Percentiles rank a stretch among this genome's conserved stretches.
phyloP scores from a whole-genome alignment of 139 green algal species.

The Tetraselmis chui region DNA sequence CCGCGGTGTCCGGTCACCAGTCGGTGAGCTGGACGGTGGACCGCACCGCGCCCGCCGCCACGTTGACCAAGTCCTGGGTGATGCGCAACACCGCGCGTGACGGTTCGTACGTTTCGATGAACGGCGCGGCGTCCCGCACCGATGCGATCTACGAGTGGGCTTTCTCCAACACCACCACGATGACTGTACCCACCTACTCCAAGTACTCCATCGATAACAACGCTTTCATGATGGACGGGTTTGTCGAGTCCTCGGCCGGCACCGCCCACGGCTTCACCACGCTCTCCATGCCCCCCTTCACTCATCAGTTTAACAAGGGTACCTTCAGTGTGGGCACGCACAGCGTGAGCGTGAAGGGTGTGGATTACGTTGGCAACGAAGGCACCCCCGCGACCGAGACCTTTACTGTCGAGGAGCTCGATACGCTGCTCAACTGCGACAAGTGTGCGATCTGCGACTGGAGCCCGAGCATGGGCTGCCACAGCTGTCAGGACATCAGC shows the following conservation, averaged over 20 bases:
- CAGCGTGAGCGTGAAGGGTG: not conserved
- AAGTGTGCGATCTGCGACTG: not conserved
- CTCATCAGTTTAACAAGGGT: not conserved
- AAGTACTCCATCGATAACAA: not conserved
- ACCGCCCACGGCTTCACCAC: not conserved
- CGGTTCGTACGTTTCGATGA: not conserved
- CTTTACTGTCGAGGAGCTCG: not conserved
- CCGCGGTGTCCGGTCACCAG: not conserved
- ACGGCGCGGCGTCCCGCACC: not conserved
- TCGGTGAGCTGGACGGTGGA: not conserved
- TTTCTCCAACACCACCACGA: not conserved
- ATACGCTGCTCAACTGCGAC: not conserved
- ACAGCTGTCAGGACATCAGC: not conserved
- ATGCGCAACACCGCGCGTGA: not conserved
- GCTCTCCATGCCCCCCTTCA: not conserved
- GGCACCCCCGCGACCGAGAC: not conserved
- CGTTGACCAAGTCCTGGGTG: not conserved
- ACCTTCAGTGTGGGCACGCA: not conserved
- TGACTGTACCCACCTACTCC: not conserved
- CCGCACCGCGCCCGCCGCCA: not conserved
- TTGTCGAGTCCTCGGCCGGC: not conserved
- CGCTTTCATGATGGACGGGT: not conserved
- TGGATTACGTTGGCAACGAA: not conserved
- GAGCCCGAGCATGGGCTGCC: not conserved
- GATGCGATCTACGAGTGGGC: not conserved